Conservation (phyloP, 2,329 filamentous ascomycete species). For the Falciphora oryzae region DNA sequence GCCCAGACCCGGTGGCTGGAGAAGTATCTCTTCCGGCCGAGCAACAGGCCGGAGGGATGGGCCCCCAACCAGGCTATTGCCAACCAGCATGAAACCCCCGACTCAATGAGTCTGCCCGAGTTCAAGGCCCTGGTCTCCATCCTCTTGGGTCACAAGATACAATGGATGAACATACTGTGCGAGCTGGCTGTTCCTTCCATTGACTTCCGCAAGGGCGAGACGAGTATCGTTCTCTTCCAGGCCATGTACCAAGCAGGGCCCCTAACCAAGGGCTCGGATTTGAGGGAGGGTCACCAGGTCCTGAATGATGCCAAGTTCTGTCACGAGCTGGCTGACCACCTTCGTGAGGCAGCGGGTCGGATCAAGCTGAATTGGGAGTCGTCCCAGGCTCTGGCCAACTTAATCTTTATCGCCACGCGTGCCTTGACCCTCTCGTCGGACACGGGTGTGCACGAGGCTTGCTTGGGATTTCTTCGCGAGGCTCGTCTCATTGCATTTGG, state of each 20-base stretch:
- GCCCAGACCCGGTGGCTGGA: neutral
- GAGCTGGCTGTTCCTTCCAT: slow-evolving; percentile 43
- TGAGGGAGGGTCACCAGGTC: slow-evolving; percentile 29
- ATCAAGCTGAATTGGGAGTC: slow-evolving; percentile 48
- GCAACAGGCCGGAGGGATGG: neutral
- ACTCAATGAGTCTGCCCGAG: slow-evolving; percentile 43
- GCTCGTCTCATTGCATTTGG: slow-evolving; percentile 28
- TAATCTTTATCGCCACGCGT: slow-evolving; percentile 35
- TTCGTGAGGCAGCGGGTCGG: slow-evolving; percentile 26
- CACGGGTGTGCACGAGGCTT: slow-evolving; percentile 16
- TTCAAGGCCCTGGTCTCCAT: slow-evolving; percentile 47
- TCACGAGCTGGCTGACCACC: slow-evolving; percentile 22
- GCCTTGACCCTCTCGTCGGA: slow-evolving; percentile 33
- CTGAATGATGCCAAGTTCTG: slow-evolving; percentile 30
- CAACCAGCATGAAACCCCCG: slow-evolving; percentile 39
- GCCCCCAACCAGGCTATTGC: slow-evolving; percentile 47
- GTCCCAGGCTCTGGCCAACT: slow-evolving; percentile 18
- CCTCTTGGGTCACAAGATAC: slow-evolving; percentile 39
- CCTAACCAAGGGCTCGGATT: slow-evolving; percentile 15
- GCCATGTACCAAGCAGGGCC: slow-evolving; percentile 40
- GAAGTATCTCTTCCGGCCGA: slow-evolving; percentile 3
- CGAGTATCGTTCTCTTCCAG: slow-evolving; percentile 42
- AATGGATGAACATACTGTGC: slow-evolving; percentile 50
- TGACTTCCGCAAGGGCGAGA: slow-evolving; percentile 44
- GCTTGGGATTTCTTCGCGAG: slow-evolving; percentile 25